Evolutionary conservation across 768 basidiomycete genomes (phyloP).

Genomic region (Boletus rubescentipes): DNA sequence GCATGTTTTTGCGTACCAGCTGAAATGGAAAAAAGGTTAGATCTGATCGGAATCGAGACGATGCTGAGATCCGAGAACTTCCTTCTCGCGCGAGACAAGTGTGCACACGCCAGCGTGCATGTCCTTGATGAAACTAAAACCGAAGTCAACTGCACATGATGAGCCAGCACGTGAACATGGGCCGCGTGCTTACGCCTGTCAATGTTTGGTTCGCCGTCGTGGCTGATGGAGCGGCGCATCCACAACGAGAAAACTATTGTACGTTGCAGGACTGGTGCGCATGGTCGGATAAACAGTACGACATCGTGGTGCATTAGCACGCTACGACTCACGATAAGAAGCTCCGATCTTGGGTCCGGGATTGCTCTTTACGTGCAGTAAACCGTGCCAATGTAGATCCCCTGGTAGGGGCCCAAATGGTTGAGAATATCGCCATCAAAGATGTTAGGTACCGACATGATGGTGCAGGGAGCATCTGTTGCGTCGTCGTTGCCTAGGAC

Average conservation of each 20-base stretch:
- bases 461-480: conserved; percentile 52
- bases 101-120: not conserved
- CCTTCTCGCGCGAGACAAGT: not conserved
- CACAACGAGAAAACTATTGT: too few species aligned
- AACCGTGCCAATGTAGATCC: conserved; percentile 54
- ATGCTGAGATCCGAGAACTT: not conserved
- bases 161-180: conserved; percentile 1
- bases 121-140: not conserved
- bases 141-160: not conserved
- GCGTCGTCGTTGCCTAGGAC: conserved; percentile 52
- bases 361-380: conserved; percentile 30
- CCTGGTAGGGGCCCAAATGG: conserved; percentile 59
- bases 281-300: not conserved
- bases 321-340: conserved; percentile 2
- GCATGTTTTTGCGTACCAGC: too few species aligned
- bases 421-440: conserved; percentile 47
- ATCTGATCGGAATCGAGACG: not conserved
- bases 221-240: not conserved
- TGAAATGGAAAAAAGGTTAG: not conserved
- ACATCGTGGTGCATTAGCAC: not conserved
- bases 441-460: conserved; percentile 53
- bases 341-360: not conserved
- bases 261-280: not conserved
- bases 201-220: not conserved
- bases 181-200: conserved; percentile 3